Evolutionary conservation across 2,329 filamentous ascomycete species (phyloP).

Genomic region (Lizonia empirigonia): DNA sequence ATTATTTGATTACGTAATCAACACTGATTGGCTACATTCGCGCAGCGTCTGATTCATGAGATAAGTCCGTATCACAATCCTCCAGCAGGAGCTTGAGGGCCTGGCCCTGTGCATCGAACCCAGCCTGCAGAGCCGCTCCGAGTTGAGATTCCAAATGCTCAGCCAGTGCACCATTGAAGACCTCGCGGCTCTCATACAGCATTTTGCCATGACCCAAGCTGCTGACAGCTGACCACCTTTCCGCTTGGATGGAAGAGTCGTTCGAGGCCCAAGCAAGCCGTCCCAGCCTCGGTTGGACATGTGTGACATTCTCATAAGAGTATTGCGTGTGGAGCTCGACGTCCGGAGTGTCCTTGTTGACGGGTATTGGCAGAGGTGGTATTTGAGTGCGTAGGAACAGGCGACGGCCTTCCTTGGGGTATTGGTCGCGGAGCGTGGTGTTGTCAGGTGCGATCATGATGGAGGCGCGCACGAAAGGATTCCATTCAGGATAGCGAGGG

Average conservation of each 20-base stretch:
- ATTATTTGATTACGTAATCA: too few species aligned
- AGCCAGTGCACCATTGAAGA: slow-evolving; percentile 31
- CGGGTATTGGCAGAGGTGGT: slow-evolving; percentile 37
- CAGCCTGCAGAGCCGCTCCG: slow-evolving; percentile 27
- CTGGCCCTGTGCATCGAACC: slow-evolving; percentile 37
- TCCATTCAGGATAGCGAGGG: slow-evolving; percentile 37
- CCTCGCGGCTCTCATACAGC: slow-evolving; percentile 42
- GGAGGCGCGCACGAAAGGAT: slow-evolving; percentile 40
- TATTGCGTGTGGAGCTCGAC: slow-evolving; percentile 30
- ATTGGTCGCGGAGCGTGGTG: slow-evolving; percentile 31
- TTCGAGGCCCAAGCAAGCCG: slow-evolving; percentile 36
- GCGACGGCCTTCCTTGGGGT: slow-evolving; percentile 29
- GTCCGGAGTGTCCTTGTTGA: slow-evolving; percentile 33
- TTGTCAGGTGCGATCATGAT: slow-evolving; percentile 28
- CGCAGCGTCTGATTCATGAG: too few species aligned
- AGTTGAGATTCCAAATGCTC: slow-evolving; percentile 17
- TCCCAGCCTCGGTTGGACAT: slow-evolving; percentile 32
- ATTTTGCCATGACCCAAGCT: slow-evolving; percentile 29
- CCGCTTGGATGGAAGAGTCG: slow-evolving; percentile 21
- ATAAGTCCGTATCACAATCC: slow-evolving; percentile 1
- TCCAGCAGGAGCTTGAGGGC: slow-evolving; percentile 36
- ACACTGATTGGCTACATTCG: too few species aligned
- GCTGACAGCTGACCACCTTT: slow-evolving; percentile 40
- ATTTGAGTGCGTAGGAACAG: slow-evolving; percentile 38
- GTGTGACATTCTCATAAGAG: slow-evolving; percentile 37